Base-by-base conservation (phyloP, 2,329 filamentous ascomycete species). In the Fusarium pseudocircinatum region DNA sequence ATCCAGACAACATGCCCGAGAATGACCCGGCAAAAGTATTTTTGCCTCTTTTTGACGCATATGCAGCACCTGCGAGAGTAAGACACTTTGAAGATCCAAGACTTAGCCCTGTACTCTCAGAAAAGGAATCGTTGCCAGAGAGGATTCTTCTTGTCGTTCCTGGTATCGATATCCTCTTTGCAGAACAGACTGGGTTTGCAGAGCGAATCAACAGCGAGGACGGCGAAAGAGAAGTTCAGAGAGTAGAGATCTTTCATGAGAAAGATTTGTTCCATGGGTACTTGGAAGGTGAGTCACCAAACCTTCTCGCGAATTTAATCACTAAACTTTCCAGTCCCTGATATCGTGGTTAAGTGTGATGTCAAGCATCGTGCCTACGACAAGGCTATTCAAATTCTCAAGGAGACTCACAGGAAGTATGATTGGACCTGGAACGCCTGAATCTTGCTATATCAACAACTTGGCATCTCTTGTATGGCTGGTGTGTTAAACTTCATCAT, bases 11-110 rank as follows among this genome's bases (percentile, higher is more conserved):
- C 1, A 69, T 80, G 79, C 83, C 84, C 2, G 76, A 77, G 28
- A 77, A 64, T 2, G 85, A 87, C 61, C 84, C 83, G 1, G 37
- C 83, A 22, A 63, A 68, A 0, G 81, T 83, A 22, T 63, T 87
- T 54, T 59, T 81, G 30, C 83, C 83, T 1, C 73, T 87, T 14
- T 85, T 83, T 47, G 84, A 87, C 70, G 76, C 84, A 0, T 87
- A 87, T 65, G 80, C 82, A 3, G 82, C 74, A 7, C 77, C 78
- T 4, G 76, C 69, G 16, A 74, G 81, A 11, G 67, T 57, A 14
- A 67, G 75, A 24, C 75, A 82, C 34, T 57, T 75, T 20, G 58
- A 78, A 6, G 79, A 83, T 42, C 76, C 81, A 34, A 77, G 84
- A 22, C 69, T 86, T 60, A 82, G 81, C 63, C 81, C 83, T 1